Conservation (phyloP, 2,329 filamentous ascomycete species). For the Claviceps quebecensis region DNA sequence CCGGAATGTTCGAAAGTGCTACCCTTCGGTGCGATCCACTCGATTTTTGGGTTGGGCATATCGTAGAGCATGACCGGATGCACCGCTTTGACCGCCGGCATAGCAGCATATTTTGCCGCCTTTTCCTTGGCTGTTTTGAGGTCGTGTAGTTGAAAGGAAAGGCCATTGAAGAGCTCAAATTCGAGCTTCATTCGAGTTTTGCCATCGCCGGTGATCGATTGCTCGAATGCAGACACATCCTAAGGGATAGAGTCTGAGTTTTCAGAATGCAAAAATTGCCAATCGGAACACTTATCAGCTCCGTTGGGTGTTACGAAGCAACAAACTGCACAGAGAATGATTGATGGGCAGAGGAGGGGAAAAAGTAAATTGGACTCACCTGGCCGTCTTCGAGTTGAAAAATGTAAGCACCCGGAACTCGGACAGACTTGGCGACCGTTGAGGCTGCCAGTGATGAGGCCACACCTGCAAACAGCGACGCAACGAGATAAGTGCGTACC, state of each 20-base stretch:
- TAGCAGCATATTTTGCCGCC: conserved; percentile 24
- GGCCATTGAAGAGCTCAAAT: conserved; percentile 38
- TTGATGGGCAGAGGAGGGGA: too few relatives aligned
- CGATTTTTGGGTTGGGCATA: conserved; percentile 30
- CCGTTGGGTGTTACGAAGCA: too few relatives aligned
- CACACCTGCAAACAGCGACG: too few relatives aligned
- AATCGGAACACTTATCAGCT: too few relatives aligned
- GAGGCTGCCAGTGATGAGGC: too few relatives aligned
- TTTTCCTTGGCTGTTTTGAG: conserved; percentile 28
- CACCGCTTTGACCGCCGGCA: conserved; percentile 32
- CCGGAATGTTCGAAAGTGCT: conserved; percentile 10
- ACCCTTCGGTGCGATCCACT: conserved; percentile 25
- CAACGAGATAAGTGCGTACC: too few relatives aligned
- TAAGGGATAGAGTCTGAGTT: background rate
- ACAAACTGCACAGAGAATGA: too few relatives aligned
- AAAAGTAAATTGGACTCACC: too few relatives aligned
- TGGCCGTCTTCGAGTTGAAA: too few relatives aligned
- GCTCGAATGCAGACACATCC: conserved; percentile 10
- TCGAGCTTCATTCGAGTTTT: conserved; percentile 33
- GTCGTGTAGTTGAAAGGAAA: conserved; percentile 38
- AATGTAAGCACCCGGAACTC: too few relatives aligned
- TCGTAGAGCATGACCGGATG: conserved; percentile 33
- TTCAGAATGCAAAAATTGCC: too few relatives aligned
- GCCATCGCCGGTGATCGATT: conserved; percentile 17
- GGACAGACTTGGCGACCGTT: too few relatives aligned